These are phyloP conservation scores for Trichoderma sp. DNA, from an alignment of 2,329 filamentous ascomycete species.

Conservation along the genomic window DNA sequence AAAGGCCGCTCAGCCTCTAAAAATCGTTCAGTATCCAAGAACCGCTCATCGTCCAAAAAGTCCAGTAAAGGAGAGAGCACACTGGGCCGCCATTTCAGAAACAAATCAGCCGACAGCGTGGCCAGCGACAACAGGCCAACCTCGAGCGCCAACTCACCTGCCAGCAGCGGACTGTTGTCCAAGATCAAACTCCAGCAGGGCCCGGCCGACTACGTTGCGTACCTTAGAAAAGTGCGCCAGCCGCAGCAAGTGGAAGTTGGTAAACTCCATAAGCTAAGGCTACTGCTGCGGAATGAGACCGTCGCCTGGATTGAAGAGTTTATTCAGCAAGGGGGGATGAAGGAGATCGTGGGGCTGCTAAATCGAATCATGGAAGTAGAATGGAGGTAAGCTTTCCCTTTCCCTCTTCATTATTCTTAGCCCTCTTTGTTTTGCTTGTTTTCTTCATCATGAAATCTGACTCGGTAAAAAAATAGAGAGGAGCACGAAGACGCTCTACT, in stretches of 20 bases:
- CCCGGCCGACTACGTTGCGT: slow-evolving; percentile 83
- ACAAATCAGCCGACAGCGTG: slow-evolving; percentile 73
- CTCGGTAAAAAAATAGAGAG: slow-evolving; percentile 59
- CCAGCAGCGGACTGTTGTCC: slow-evolving; percentile 59
- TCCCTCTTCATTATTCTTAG: neutral
- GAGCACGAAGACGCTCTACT: slow-evolving; percentile 93
- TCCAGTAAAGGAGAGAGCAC: slow-evolving; percentile 65
- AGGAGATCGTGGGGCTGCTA: slow-evolving; percentile 82
- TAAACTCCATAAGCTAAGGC: slow-evolving; percentile 87
- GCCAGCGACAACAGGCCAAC: slow-evolving; percentile 63
- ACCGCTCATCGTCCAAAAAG: slow-evolving; percentile 71
- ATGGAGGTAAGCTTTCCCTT: slow-evolving; percentile 68
- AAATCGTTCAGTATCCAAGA: slow-evolving; percentile 66
- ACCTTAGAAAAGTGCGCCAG: slow-evolving; percentile 78
- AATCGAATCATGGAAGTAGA: slow-evolving; percentile 94
- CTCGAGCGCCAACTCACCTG: slow-evolving; percentile 51
- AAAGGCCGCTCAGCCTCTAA: neutral
- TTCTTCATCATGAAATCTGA: neutral
- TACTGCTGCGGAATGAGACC: slow-evolving; percentile 90
- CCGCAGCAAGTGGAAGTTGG: slow-evolving; percentile 89
- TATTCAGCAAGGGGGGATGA: slow-evolving; percentile 87
- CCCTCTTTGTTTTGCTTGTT: neutral
- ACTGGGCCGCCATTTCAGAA: slow-evolving; percentile 66
- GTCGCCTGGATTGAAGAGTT: slow-evolving; percentile 95
- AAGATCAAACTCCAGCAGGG: slow-evolving; percentile 75